Base-by-base conservation (phyloP, 1,139 yeast genomes). In the Hyphopichia khmerensis region DNA sequence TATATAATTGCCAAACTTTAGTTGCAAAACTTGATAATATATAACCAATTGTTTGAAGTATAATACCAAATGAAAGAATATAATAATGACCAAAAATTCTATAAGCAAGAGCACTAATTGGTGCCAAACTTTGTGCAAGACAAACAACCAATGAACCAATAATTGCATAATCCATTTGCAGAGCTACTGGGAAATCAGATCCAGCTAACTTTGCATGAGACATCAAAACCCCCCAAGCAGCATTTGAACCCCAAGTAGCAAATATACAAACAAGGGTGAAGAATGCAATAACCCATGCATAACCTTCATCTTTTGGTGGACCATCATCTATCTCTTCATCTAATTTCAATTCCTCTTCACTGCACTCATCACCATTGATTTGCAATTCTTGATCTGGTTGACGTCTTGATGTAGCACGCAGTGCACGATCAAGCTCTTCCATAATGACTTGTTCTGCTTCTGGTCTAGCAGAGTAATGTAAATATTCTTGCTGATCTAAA, bases 171-270 rank as follows among this genome's bases (percentile, higher is more conserved):
- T 82, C 86, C 48, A 74, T 73, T 44, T 69, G 64, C 0, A 80
- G 64, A 0, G 88, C 86, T 0, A 80, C 86, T 0, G 77, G 73
- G 48, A 82, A 84, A 1, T 68, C 62, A 38, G 15, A 47, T 44
- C 16, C 39, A 4, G 33, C 21, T 23, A 16, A 17, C 19, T 81
- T 56, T 55, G 82, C 87, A 53, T 69, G 81, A 31, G 79, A 74
- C 30, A 87, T 62, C 51, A 79, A 84, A 3, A 87, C 84, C 39
- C 93, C 91, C 54, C 75, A 87, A 0, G 80, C 77, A 4, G 87
- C 78, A 53, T 82, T 84, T 37, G 82, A 70, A 18, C 95, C 95
- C 95, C 95, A 87, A 1, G 90, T 78, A 26, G 80, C 74, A 38
- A 82, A 69, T 24, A 64, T 57, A 21, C 69, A 57, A 38, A 75